These are phyloP conservation scores for Croton laevigatus DNA, from an alignment of 441 rosid genomes.

Conservation along the genomic window DNA sequence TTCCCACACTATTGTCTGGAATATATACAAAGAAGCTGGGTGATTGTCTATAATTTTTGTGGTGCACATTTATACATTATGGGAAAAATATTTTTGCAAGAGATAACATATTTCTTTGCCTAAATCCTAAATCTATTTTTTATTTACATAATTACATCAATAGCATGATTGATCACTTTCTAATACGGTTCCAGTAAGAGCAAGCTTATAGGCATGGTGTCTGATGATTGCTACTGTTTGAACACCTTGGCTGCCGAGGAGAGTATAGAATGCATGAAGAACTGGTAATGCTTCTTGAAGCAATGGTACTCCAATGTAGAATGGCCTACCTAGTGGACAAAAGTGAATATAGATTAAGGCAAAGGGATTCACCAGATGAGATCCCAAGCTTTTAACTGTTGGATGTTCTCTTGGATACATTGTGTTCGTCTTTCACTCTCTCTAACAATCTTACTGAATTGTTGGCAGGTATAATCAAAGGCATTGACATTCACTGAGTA, in stretches of 20 bases:
- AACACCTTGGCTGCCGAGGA: conserved; percentile 37
- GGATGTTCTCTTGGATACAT: too few relatives aligned
- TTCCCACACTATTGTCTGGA: not conserved
- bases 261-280: conserved; percentile 28
- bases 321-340: conserved; percentile 12
- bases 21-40: too few relatives aligned
- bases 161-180: conserved; percentile 45
- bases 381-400: too few relatives aligned
- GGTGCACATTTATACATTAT: not conserved
- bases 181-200: conserved; percentile 28
- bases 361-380: too few relatives aligned
- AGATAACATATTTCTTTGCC: not conserved
- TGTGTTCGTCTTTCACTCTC: too few relatives aligned
- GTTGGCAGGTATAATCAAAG: too few relatives aligned
- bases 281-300: conserved; percentile 27
- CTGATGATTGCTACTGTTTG: conserved; percentile 25
- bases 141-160: conserved; percentile 27
- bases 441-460: too few relatives aligned
- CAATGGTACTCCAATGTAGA: conserved; percentile 36
- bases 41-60: not conserved
- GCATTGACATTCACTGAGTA: conserved; percentile 11
- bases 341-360: not conserved
- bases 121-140: conserved; percentile 13
- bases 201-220: conserved; percentile 41
- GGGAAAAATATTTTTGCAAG: not conserved